Conservation (phyloP, 2,329 filamentous ascomycete species). For the Trichoderma harzianum region DNA sequence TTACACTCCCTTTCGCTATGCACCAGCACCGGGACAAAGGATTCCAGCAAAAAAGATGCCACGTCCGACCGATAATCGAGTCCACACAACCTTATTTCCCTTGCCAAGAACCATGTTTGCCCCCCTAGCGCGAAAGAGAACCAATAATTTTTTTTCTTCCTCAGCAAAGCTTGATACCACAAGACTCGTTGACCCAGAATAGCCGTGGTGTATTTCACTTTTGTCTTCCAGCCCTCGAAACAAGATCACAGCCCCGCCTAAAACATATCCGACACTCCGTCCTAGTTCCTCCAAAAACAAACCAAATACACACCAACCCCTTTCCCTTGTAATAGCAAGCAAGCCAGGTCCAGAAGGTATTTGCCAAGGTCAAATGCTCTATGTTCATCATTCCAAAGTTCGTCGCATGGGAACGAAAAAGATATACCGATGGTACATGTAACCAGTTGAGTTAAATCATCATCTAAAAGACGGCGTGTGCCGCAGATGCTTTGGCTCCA, state of each 20-base stretch:
- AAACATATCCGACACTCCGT: slow-evolving; percentile 39
- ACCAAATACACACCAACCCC: slow-evolving; percentile 38
- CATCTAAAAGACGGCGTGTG: slow-evolving; percentile 28
- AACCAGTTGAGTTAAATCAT: slow-evolving; percentile 24
- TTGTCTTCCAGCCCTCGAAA: slow-evolving; percentile 40
- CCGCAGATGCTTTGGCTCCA: slow-evolving; percentile 25
- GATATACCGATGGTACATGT: slow-evolving; percentile 26
- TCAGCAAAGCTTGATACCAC: slow-evolving; percentile 31
- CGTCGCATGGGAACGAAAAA: slow-evolving; percentile 26
- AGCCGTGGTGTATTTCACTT: slow-evolving; percentile 38
- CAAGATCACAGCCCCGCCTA: slow-evolving; percentile 35
- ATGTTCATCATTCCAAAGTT: slow-evolving; percentile 44
- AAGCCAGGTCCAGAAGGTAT: slow-evolving; percentile 42
- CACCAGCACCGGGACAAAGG: slow-evolving; percentile 39
- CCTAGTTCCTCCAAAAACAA: slow-evolving; percentile 31
- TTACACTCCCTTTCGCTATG: slow-evolving; percentile 45
- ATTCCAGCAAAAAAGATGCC: slow-evolving; percentile 41
- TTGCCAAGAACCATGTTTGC: slow-evolving; percentile 21
- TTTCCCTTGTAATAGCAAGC: slow-evolving; percentile 39
- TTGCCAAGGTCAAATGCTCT: slow-evolving; percentile 45
- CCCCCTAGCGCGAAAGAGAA: slow-evolving; percentile 20
- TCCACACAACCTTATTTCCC: slow-evolving; percentile 20
- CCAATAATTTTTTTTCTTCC: slow-evolving; percentile 21
- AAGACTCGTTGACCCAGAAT: slow-evolving; percentile 34
- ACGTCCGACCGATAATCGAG: slow-evolving; percentile 25